Percentiles rank a stretch among this genome's conserved stretches.
Evolutionary conservation across 192 early-diverging fungal species (phyloP).

Genomic region (Dissophora ornata): DNA sequence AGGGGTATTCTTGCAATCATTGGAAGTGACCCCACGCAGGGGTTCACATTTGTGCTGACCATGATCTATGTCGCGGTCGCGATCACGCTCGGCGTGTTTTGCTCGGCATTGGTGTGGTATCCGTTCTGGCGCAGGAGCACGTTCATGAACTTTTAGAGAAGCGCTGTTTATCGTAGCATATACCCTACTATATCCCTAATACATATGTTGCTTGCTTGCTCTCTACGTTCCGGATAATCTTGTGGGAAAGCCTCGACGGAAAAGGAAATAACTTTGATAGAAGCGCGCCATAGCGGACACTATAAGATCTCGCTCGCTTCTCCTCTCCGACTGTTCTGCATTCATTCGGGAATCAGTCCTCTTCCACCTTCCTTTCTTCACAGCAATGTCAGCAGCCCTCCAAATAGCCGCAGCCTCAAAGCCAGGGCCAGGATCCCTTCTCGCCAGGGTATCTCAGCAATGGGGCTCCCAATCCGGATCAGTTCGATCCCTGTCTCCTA

Average conservation of each 20-base stretch:
- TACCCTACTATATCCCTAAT: too few relatives aligned
- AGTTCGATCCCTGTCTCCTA: constrained; percentile 1
- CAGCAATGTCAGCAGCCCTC: constrained; percentile 4
- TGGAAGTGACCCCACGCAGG: constrained; percentile 36
- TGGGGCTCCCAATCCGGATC: not conserved
- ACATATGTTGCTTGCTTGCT: too few relatives aligned
- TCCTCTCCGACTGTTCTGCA: too few relatives aligned
- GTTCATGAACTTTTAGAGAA: constrained; percentile 55
- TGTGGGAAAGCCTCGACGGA: not conserved
- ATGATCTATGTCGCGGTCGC: constrained; percentile 54
- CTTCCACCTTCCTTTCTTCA: not conserved
- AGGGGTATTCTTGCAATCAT: constrained; percentile 47
- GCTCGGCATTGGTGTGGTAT: constrained; percentile 47
- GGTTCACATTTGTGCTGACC: constrained; percentile 51
- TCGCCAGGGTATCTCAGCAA: not conserved
- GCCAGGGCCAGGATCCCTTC: not conserved
- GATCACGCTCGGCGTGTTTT: constrained; percentile 56
- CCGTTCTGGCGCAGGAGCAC: constrained; percentile 53
- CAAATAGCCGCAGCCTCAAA: constrained; percentile 8
- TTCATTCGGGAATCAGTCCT: too few relatives aligned
- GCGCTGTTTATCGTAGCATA: too few relatives aligned
- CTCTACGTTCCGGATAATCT: too few relatives aligned
- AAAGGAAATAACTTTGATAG: not conserved
- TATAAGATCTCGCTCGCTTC: too few relatives aligned
- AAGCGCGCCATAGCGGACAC: too few relatives aligned